A percentile compares a stretch with the other conserved stretches of the same genome.
These are phyloP conservation scores for Pinus albicaulis DNA, from an alignment of 75 land plant genomes.

Conservation along the genomic window DNA sequence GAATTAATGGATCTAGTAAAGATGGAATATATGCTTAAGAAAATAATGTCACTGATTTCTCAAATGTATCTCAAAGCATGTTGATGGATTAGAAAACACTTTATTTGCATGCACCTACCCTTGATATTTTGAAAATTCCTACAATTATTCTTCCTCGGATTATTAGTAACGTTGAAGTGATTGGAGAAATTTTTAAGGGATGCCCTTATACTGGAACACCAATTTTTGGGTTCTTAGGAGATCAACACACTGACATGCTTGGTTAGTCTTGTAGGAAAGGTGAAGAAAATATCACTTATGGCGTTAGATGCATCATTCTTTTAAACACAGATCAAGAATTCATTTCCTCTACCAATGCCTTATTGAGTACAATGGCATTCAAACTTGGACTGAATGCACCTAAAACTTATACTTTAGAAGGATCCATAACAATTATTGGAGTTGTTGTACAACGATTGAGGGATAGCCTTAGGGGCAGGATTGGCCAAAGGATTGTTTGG, in stretches of 20 bases:
- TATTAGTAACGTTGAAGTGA: slow-evolving; percentile 79
- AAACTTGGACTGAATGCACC: slow-evolving; percentile 83
- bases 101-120: slow-evolving; percentile 68
- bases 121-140: slow-evolving; percentile 67
- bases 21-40: slow-evolving; percentile 12
- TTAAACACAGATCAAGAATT: slow-evolving; percentile 72
- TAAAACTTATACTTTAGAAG: slow-evolving; percentile 86
- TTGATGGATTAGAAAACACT: slow-evolving; percentile 82
- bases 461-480: slow-evolving; percentile 56
- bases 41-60: slow-evolving; percentile 87
- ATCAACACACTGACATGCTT: slow-evolving; percentile 91
- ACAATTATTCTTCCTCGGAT: slow-evolving; percentile 63
- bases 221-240: slow-evolving; percentile 85
- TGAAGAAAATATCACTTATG: slow-evolving; percentile 96
- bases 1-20: slow-evolving; percentile 19
- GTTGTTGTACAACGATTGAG: slow-evolving; percentile 96
- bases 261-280: slow-evolving; percentile 83
- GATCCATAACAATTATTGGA: slow-evolving; percentile 91
- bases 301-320: slow-evolving; percentile 94
- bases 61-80: slow-evolving; percentile 89
- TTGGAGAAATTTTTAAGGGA: slow-evolving; percentile 55
- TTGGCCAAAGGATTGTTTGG: too few species aligned
- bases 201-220: slow-evolving; percentile 79
- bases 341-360: slow-evolving; percentile 70
- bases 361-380: slow-evolving; percentile 75